Conservation (phyloP, 1,139 yeast species). For the Suhomyces yuchorum region DNA sequence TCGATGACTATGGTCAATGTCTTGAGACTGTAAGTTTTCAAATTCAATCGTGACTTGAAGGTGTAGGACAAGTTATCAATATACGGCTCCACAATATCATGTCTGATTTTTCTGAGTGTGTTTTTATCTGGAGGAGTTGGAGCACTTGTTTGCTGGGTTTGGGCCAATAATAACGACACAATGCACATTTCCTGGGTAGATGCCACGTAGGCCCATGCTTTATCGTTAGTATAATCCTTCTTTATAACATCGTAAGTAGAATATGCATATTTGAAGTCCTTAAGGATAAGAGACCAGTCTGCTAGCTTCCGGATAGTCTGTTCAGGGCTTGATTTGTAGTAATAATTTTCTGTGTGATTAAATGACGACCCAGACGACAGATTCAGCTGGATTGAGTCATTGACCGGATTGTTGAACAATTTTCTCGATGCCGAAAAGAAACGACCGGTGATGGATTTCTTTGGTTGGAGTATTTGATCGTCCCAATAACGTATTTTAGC, state of each 20-base stretch:
- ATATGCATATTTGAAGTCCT: slow-evolving; percentile 86
- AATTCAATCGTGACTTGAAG: slow-evolving; percentile 58
- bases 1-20: slow-evolving; percentile 44
- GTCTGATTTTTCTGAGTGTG: slow-evolving; percentile 61
- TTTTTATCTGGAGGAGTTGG: slow-evolving; percentile 43
- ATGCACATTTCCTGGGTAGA: slow-evolving; percentile 88
- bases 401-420: slow-evolving; percentile 43
- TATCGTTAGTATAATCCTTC: slow-evolving; percentile 76
- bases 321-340: slow-evolving; percentile 66
- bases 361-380: slow-evolving; percentile 23
- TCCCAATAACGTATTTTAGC: slow-evolving; percentile 74
- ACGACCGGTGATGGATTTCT: slow-evolving; percentile 72
- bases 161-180: slow-evolving; percentile 69
- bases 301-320: slow-evolving; percentile 80
- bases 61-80: slow-evolving; percentile 61
- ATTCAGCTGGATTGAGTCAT: slow-evolving; percentile 8
- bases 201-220: slow-evolving; percentile 83
- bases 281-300: slow-evolving; percentile 87
- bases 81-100: slow-evolving; percentile 63
- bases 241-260: slow-evolving; percentile 80
- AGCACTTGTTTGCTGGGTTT: slow-evolving; percentile 40
- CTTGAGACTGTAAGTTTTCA: slow-evolving; percentile 63
- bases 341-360: slow-evolving; percentile 53
- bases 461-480: slow-evolving; percentile 68
- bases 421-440: slow-evolving; percentile 69